These are phyloP conservation scores for Cutaneotrichosporon curvatum DNA, from an alignment of 1,284 basidiomycete genomes.

Conservation along the genomic window DNA sequence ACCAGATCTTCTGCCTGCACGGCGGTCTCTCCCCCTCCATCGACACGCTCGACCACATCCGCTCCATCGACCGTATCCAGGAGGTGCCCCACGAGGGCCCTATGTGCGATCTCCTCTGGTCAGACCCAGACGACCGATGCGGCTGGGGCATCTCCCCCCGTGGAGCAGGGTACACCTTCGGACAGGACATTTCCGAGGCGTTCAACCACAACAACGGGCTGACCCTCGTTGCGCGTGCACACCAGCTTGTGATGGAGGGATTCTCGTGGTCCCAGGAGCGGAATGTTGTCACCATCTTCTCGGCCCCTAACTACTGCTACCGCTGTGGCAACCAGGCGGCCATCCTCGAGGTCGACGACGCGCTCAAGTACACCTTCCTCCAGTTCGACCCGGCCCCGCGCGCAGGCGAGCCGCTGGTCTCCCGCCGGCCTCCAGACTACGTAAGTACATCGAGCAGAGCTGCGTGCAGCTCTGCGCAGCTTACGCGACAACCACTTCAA, in stretches of 20 bases:
- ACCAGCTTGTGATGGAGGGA: slow-evolving; percentile 99
- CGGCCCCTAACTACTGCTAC: slow-evolving; percentile 98
- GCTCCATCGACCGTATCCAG: slow-evolving; percentile 96
- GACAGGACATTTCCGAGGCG: slow-evolving; percentile 80
- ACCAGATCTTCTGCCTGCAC: slow-evolving; percentile 99
- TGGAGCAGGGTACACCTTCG: slow-evolving; percentile 98
- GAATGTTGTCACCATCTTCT: slow-evolving; percentile 99
- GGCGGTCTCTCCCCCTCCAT: slow-evolving; percentile 98
- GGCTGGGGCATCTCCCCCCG: slow-evolving; percentile 99
- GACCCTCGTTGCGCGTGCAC: slow-evolving; percentile 89
- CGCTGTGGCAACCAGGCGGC: slow-evolving; percentile 99
- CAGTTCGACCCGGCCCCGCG: slow-evolving; percentile 99
- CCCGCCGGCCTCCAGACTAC: slow-evolving; percentile 96
- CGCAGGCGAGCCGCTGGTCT: slow-evolving; percentile 95
- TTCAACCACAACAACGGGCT: slow-evolving; percentile 96
- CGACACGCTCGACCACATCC: slow-evolving; percentile 97
- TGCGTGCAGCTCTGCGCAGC: too few species aligned
- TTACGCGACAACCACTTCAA: too few species aligned
- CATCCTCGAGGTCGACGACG: slow-evolving; percentile 99
- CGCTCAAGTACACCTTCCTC: slow-evolving; percentile 57
- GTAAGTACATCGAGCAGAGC: slow-evolving; percentile 48
- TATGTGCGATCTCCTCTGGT: slow-evolving; percentile 99
- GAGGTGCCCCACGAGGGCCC: slow-evolving; percentile 99
- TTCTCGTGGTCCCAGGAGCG: slow-evolving; percentile 89
- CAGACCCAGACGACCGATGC: slow-evolving; percentile 97